Conservation (phyloP, 306 rosid species). For the Betula pendula region DNA sequence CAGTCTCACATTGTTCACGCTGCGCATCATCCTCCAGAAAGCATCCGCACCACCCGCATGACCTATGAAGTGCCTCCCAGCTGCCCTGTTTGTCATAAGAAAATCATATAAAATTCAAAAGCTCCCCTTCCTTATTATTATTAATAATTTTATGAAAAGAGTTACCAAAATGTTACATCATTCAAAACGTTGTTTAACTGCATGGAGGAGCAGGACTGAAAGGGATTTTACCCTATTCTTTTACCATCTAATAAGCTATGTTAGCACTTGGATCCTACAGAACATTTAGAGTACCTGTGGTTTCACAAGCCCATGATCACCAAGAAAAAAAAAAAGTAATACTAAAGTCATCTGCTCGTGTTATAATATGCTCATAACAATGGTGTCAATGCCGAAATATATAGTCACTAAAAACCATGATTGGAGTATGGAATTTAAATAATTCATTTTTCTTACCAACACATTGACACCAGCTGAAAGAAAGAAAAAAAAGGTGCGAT, state of each 20-base stretch:
- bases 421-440: neutral
- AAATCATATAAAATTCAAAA: neutral
- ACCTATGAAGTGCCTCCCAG: constrained; percentile 66
- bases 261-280: neutral
- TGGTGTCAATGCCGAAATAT: neutral
- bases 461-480: neutral
- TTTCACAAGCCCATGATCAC: neutral
- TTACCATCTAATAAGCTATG: neutral
- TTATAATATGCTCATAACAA: neutral
- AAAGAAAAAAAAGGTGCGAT: neutral
- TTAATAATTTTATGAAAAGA: neutral
- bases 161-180: constrained; percentile 4
- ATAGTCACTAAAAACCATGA: neutral
- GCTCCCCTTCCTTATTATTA: neutral
- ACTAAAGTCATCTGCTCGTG: neutral
- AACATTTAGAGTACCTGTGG: neutral
- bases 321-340: neutral
- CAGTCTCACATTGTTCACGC: constrained; percentile 74
- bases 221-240: neutral
- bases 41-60: constrained; percentile 89
- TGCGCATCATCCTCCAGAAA: constrained; percentile 60
- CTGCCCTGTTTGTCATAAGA: constrained; percentile 61
- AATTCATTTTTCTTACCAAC: neutral
- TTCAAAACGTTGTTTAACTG: neutral
- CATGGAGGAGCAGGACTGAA: neutral